Evolutionary conservation across 2,329 filamentous ascomycete genomes (phyloP).

Genomic region (Metarhizium sp.): DNA sequence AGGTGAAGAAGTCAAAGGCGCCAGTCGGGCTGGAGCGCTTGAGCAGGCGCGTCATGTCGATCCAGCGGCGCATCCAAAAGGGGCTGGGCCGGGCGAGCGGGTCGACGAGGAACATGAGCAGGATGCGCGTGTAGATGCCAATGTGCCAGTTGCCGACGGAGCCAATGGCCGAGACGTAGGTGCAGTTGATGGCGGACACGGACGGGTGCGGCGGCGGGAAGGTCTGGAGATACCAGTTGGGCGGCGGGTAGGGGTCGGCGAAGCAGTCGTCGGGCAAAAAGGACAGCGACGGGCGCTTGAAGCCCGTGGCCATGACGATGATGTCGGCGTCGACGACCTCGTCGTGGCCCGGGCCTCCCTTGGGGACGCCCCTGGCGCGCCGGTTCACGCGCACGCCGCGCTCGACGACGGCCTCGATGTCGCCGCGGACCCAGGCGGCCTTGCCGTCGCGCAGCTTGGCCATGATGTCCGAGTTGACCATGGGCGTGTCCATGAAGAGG

Average conservation of each 20-base stretch:
- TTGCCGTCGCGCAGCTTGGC: constrained; percentile 61
- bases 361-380: constrained; percentile 61
- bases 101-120: constrained; percentile 79
- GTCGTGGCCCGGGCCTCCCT: constrained; percentile 62
- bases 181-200: constrained; percentile 74
- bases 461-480: constrained; percentile 79
- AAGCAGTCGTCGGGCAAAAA: constrained; percentile 71
- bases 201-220: constrained; percentile 68
- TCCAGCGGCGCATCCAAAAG: constrained; percentile 76
- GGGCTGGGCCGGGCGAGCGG: constrained; percentile 63
- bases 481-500: constrained; percentile 75
- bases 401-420: constrained; percentile 58
- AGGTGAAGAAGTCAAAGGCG: constrained; percentile 86
- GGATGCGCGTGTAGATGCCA: constrained; percentile 76
- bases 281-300: constrained; percentile 59
- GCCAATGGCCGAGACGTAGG: constrained; percentile 71
- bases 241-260: constrained; percentile 61
- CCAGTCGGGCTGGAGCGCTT: constrained; percentile 62
- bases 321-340: constrained; percentile 63
- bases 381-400: constrained; percentile 62
- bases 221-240: constrained; percentile 83
- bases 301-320: constrained; percentile 77
- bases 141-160: constrained; percentile 84
- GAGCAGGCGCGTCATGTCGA: constrained; percentile 68
- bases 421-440: constrained; percentile 73